Base-by-base conservation (phyloP, 495 filamentous ascomycete species). In the Penicillium turbatum region DNA sequence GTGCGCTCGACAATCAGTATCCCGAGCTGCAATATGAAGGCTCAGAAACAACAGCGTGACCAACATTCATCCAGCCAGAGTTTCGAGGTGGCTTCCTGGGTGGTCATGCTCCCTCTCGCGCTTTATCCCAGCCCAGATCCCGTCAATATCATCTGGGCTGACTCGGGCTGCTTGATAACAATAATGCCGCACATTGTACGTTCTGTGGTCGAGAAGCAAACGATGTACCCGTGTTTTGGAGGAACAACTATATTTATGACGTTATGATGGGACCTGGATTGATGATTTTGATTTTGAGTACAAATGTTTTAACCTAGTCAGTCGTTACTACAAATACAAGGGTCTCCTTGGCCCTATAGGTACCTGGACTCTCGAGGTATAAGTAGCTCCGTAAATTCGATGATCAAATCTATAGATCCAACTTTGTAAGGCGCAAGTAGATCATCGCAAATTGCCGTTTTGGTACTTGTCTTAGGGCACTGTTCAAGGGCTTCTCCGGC, bases 171-270 rank as follows among this genome's bases (percentile, higher is more conserved):
- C 30, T 42, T 43, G 32, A 48, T 19, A 32, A 35, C 46, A 43
- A 24, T 15, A 37, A 32, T 35, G 41, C 26, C 44, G 39, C 8
- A 29, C 5, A 3, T 43, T 30, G 55, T 43, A 48, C 35, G 24
- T 46, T 39, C 17, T 39, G 30, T 50, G 19, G 29, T 34, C 39
- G 51, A 26, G 46, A 46, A 42, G 32, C 59, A 39, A 55, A 53
- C 31, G 41, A 59, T 63, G 60, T 59, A 60, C 59, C 59, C 49
- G 53, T 40, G 48, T 44, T 46, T 49, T 57, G 54, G 48, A 47
- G 57, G 42, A 60, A 59, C 54, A 51, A 56, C 66, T 66, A 68
- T 62, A 36, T 57, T 72, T 57, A 72, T 63, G 71, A 73, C 56
- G 59, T 69, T 69, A 67, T 62, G 65, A 72, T 61, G 55, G 51